Conservation (phyloP, 495 filamentous ascomycete genomes). For the Penicillium salamii region DNA sequence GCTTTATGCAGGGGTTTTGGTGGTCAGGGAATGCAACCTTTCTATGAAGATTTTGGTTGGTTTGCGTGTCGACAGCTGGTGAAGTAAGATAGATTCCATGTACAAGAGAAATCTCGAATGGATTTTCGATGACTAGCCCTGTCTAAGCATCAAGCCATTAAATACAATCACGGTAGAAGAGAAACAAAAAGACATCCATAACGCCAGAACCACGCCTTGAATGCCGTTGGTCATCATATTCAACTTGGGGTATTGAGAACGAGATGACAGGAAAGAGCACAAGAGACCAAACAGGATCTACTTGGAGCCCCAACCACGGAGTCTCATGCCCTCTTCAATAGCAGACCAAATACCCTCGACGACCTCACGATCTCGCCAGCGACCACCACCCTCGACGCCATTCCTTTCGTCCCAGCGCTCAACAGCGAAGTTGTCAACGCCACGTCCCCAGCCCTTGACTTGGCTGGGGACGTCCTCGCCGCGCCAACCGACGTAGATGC, state of each 20-base stretch:
- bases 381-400: conserved; percentile 51
- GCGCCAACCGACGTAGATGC: conserved; percentile 88
- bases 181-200: neutral
- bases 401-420: conserved; percentile 73
- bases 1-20: too few species aligned
- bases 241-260: conserved; percentile 4
- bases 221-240: conserved; percentile 16
- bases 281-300: conserved; percentile 12
- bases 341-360: conserved; percentile 90
- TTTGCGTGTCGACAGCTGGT: too few species aligned
- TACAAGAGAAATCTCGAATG: neutral
- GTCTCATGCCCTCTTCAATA: conserved; percentile 85
- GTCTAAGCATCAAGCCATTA: too few species aligned
- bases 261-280: conserved; percentile 4
- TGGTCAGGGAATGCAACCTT: too few species aligned
- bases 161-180: conserved; percentile 1
- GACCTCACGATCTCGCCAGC: conserved; percentile 90
- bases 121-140: neutral
- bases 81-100: too few species aligned
- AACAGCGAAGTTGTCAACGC: conserved; percentile 68
- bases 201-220: conserved; percentile 13
- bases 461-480: conserved; percentile 75
- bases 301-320: conserved; percentile 71
- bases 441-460: conserved; percentile 80
- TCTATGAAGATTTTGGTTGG: too few species aligned